phyloP scores from a whole-genome alignment of 768 basidiomycete genomes.

The Lactarius sp. region DNA sequence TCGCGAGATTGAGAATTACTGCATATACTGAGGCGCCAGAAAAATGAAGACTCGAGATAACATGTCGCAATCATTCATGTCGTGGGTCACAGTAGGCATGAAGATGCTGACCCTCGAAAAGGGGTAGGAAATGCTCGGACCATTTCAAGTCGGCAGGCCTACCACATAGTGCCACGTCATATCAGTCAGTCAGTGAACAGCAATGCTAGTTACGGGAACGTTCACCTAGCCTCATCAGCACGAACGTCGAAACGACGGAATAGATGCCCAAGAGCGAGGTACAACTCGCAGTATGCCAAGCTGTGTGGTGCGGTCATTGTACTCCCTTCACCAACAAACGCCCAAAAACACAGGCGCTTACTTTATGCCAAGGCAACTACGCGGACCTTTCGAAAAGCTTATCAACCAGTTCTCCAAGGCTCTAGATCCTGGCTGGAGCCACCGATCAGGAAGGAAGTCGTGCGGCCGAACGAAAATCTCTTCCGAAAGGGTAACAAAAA shows the following conservation, averaged over 20 bases:
- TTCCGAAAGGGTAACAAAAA: conserved; percentile 19
- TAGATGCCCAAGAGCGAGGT: conserved; percentile 25
- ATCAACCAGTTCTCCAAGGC: conserved; percentile 22
- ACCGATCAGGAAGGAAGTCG: conserved; percentile 26
- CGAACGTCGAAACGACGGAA: conserved; percentile 28
- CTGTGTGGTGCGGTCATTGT: background rate
- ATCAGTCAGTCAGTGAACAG: background rate
- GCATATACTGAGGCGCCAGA: background rate
- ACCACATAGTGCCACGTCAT: background rate
- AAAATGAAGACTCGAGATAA: background rate
- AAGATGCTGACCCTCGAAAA: conserved; percentile 18
- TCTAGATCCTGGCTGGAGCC: conserved; percentile 15
- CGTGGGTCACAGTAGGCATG: conserved; percentile 20
- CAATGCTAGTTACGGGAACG: background rate
- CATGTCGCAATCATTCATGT: background rate
- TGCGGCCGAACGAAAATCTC: conserved; percentile 21
- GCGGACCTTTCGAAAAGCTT: conserved; percentile 25
- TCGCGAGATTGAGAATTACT: no score
- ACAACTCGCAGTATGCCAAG: conserved; percentile 25
- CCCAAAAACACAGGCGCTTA: background rate
- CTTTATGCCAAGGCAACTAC: conserved; percentile 27
- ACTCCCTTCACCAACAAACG: background rate
- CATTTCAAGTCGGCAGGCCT: conserved; percentile 15
- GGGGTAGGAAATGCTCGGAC: conserved; percentile 18
- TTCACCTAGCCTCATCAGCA: conserved; percentile 13